phyloP scores from a whole-genome alignment of 2,329 filamentous ascomycete species.

The Chaetomium strumarium region DNA sequence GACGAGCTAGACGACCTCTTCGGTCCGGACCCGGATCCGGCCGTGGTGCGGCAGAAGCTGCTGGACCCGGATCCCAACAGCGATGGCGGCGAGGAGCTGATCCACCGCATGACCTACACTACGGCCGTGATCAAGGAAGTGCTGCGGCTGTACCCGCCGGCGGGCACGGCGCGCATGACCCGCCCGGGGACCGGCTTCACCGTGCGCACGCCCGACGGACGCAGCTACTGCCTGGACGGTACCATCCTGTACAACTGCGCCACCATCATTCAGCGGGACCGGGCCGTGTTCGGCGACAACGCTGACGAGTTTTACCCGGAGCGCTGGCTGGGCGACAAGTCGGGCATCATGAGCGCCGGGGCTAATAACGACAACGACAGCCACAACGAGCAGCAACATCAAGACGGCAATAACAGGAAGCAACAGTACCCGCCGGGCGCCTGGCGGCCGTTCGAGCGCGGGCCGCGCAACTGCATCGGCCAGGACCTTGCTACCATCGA shows the following conservation, averaged over 20 bases:
- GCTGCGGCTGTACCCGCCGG: constrained; percentile 32
- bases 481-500: constrained; percentile 44
- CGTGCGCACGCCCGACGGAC: constrained; percentile 27
- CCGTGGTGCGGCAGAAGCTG: constrained; percentile 25
- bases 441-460: constrained; percentile 49
- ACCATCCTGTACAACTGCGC: constrained; percentile 32
- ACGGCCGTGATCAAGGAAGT: constrained; percentile 36
- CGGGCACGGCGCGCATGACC: constrained; percentile 27
- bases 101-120: constrained; percentile 32
- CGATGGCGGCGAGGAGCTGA: constrained; percentile 26
- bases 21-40: constrained; percentile 28
- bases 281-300: constrained; percentile 31
- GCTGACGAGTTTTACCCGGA: constrained; percentile 36
- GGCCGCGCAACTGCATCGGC: constrained; percentile 49
- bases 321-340: constrained; percentile 33
- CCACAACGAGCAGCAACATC: background rate
- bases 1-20: constrained; percentile 34
- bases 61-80: no score
- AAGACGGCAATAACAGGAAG: constrained; percentile 2
- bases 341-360: constrained; percentile 19
- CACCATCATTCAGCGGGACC: constrained; percentile 33
- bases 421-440: constrained; percentile 35
- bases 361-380: constrained; percentile 5
- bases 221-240: constrained; percentile 30
- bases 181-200: constrained; percentile 26